These are phyloP conservation scores for Mentha longifolia DNA, from an alignment of 257 asterid genomes.

Conservation along the genomic window DNA sequence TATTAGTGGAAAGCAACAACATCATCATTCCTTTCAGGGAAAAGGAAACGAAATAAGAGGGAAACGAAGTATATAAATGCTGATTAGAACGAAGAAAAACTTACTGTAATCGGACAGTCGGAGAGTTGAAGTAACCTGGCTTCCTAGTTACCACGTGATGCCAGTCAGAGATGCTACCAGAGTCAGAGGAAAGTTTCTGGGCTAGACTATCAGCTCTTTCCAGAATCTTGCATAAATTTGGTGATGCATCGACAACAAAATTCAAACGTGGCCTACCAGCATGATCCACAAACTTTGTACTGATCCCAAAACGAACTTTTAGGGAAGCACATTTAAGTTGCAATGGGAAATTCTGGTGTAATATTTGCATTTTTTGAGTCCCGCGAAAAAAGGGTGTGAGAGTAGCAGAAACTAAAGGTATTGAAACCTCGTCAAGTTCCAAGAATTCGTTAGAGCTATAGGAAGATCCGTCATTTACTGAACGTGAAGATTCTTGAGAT, in stretches of 20 bases:
- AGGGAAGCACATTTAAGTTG: conserved; percentile 58
- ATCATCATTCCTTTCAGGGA: neutral
- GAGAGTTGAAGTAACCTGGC: conserved; percentile 65
- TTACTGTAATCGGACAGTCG: conserved; percentile 86
- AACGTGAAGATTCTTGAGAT: conserved; percentile 47
- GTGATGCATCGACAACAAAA: conserved; percentile 74
- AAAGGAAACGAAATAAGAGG: neutral
- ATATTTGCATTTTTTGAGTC: conserved; percentile 60
- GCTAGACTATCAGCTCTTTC: conserved; percentile 67
- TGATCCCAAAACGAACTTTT: conserved; percentile 84
- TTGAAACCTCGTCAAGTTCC: conserved; percentile 60
- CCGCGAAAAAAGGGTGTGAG: conserved; percentile 65
- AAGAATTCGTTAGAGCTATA: conserved; percentile 48
- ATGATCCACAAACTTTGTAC: conserved; percentile 58
- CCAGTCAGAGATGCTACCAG: conserved; percentile 87
- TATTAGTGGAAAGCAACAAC: neutral
- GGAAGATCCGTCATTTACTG: conserved; percentile 36
- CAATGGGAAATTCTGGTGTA: conserved; percentile 51
- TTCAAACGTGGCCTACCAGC: conserved; percentile 79
- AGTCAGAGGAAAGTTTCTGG: conserved; percentile 56
- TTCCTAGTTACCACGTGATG: conserved; percentile 73
- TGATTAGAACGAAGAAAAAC: conserved; percentile 36
- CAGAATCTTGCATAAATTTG: conserved; percentile 57
- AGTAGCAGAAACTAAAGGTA: conserved; percentile 59
- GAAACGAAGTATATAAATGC: neutral